Evolutionary conservation across 345 rosid species (phyloP).

Genomic region (Psidium friedrichsthalianum): DNA sequence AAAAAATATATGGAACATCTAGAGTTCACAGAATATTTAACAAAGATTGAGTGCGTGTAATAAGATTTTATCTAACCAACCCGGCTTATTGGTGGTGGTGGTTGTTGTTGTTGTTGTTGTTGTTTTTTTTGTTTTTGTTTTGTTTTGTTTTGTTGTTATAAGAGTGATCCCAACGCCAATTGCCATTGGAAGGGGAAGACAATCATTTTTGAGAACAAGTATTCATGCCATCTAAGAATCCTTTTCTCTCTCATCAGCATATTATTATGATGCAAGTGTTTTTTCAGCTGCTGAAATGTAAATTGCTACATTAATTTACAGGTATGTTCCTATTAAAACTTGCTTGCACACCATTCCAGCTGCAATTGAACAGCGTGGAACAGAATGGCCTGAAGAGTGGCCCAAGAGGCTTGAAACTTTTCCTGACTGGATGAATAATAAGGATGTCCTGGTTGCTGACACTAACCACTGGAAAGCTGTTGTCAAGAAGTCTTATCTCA

Average conservation of each 20-base stretch:
- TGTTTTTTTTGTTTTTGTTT: not conserved
- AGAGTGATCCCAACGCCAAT: not conserved
- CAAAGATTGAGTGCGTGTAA: not conserved
- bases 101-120: not conserved
- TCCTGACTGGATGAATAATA: constrained; percentile 78
- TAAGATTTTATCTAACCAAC: not conserved
- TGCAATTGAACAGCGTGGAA: constrained; percentile 78
- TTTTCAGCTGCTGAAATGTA: not conserved
- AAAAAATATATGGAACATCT: not conserved
- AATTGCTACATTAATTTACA: constrained; percentile 7
- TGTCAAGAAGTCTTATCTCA: constrained; percentile 67
- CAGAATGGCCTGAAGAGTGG: constrained; percentile 99
- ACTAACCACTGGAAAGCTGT: constrained; percentile 72
- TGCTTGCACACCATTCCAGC: constrained; percentile 77
- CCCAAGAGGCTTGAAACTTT: constrained; percentile 89
- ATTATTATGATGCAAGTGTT: not conserved
- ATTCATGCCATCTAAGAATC: not conserved
- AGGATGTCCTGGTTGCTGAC: constrained; percentile 51
- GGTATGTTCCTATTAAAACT: constrained; percentile 73
- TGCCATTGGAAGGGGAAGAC: not conserved
- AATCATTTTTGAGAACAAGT: not conserved
- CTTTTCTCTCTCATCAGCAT: not conserved
- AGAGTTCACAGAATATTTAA: not conserved
- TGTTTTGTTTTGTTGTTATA: not conserved
- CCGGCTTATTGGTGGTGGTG: not conserved